phyloP scores from a whole-genome alignment of 495 filamentous ascomycete species.

The Pyronema domesticum region DNA sequence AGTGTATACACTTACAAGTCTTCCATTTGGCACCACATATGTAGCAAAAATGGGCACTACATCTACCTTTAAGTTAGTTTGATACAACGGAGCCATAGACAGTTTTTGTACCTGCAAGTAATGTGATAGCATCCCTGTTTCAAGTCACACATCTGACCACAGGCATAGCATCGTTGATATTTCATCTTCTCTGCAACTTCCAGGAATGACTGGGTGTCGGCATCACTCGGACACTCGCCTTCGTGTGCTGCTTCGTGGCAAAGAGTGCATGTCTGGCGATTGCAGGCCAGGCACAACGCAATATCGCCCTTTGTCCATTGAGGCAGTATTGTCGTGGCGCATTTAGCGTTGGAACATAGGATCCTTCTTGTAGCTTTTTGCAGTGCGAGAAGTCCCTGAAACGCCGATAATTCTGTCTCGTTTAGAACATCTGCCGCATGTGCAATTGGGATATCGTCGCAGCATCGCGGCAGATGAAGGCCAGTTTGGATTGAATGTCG shows the following conservation, averaged over 20 bases:
- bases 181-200: slow-evolving; percentile 51
- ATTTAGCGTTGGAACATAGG: slow-evolving; percentile 5
- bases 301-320: slow-evolving; percentile 4
- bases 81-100: slow-evolving; percentile 15
- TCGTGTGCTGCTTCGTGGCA: slow-evolving; percentile 28
- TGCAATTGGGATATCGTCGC: neutral
- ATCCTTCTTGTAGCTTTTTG: neutral
- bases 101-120: slow-evolving; percentile 30
- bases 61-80: slow-evolving; percentile 30
- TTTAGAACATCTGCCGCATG: neutral
- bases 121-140: slow-evolving; percentile 70
- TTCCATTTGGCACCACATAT: slow-evolving; percentile 65
- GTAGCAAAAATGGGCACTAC: slow-evolving; percentile 68
- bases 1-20: slow-evolving; percentile 49
- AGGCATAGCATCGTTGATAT: slow-evolving; percentile 60
- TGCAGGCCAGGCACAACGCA: slow-evolving; percentile 23
- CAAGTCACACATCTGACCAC: slow-evolving; percentile 54
- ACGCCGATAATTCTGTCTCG: neutral
- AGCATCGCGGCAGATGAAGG: neutral
- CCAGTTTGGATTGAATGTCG: neutral
- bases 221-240: slow-evolving; percentile 52
- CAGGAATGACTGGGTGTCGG: slow-evolving; percentile 43
- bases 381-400: neutral
- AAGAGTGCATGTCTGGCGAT: slow-evolving; percentile 22
- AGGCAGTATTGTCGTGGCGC: slow-evolving; percentile 21